Evolutionary conservation across 768 basidiomycete genomes (phyloP), one percentile per base, ranked within the genome.

Genomic region (Dictyophora rubrovolvata): DNA sequence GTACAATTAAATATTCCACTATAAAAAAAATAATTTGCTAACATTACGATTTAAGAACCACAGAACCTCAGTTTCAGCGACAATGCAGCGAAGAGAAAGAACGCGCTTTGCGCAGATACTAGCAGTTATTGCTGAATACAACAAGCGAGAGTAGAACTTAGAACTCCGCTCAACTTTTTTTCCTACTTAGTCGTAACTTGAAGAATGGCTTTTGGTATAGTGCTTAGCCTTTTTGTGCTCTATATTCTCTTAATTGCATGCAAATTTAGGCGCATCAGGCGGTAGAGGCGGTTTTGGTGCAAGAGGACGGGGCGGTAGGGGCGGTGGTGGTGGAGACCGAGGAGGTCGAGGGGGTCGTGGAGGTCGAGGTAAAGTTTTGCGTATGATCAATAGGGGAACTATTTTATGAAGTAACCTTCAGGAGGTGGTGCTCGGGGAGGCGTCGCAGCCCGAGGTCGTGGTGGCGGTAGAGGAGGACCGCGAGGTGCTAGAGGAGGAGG

Each of bases 281-380:
- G 84, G 85, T 66, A 84, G 89, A 62, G 89, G 89, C 35, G 85
- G 84, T 64, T 85, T 84, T 72, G 77, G 78, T 56, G 78, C 79
- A 62, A 70, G 80, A 56, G 73, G 76, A 61, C 69, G 76, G 47
- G 73, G 72, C 63, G 21, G 66, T 33, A 47, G 64, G 62, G 60
- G 66, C 36, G 63, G 67, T 12, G 62, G 65, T 49, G 68, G 68
- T 42, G 62, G 67, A 55, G 69, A 69, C 35, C 67, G 70, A 50
- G 66, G 70, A 42, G 69, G 72, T 23, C 66, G 70, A 56, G 61
- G 68, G 59, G 63, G 70, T 61, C 70, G 75, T 50, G 73, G 71
- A 53, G 75, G 78, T 35, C 57, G 63, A 21, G 73, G 75, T 62
- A 62, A 66, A 56, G 66, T 64, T 3, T 28, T 28, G 7, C 28